These are phyloP conservation scores for Lizonia empirigonia DNA, from an alignment of 2,329 filamentous ascomycete genomes.

Conservation along the genomic window DNA sequence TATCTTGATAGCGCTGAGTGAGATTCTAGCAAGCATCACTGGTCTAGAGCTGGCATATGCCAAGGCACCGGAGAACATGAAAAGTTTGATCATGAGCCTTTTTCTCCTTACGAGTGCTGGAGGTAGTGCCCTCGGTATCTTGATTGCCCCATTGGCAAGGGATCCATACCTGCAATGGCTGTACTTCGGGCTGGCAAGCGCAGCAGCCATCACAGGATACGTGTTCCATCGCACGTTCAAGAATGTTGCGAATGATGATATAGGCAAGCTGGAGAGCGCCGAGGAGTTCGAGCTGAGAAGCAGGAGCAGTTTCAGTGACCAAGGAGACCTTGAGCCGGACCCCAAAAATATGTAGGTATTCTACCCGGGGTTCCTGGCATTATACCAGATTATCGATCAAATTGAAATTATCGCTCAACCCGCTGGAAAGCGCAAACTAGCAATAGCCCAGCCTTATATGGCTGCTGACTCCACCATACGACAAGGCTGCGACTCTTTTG, in stretches of 20 bases:
- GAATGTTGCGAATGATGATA: slow-evolving; percentile 15
- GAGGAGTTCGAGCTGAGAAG: slow-evolving; percentile 25
- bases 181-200: slow-evolving; percentile 63
- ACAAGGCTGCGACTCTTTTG: neutral
- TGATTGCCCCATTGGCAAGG: slow-evolving; percentile 63
- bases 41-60: slow-evolving; percentile 56
- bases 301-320: neutral
- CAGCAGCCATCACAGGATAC: slow-evolving; percentile 56
- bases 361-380: neutral
- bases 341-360: neutral
- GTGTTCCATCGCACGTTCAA: slow-evolving; percentile 61
- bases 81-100: slow-evolving; percentile 59
- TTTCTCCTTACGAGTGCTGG: slow-evolving; percentile 66
- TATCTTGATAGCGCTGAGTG: slow-evolving; percentile 52
- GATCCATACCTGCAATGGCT: slow-evolving; percentile 72
- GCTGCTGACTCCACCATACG: neutral
- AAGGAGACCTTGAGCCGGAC: neutral
- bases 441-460: neutral
- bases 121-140: slow-evolving; percentile 65
- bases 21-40: slow-evolving; percentile 56
- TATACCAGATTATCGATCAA: too few species aligned
- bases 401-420: too few species aligned
- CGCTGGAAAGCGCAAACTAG: neutral
- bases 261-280: slow-evolving; percentile 6
- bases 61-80: slow-evolving; percentile 55